Evolutionary conservation across 805 yeast genomes (phyloP), one percentile per base, ranked within the genome.

Genomic region (Wickerhamiella kurtzmanii): DNA sequence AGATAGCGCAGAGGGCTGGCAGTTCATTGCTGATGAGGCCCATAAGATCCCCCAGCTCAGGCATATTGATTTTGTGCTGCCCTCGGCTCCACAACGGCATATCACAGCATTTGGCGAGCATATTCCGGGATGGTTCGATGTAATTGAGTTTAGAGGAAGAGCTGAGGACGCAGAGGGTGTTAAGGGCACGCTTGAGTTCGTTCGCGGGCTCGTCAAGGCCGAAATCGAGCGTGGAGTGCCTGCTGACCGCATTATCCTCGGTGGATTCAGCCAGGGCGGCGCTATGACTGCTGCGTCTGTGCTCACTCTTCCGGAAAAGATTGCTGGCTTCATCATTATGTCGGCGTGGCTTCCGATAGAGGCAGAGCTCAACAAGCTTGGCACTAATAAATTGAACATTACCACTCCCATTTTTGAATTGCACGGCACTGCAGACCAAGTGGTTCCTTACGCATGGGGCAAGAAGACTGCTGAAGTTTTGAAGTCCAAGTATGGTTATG

Each of bases 231-330:
- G 49, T 5, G 72, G 72, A 4, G 59, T 66, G 20, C 59, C 66
- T 5, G 48, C 67, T 11, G 55, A 59, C 35, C 75, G 82, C 45
- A 82, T 92, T 42, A 68, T 92, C n/a, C 68, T 92, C 48, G 97
- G 97, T 35, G 98, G 98, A 0, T 92, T 92, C 61, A 81, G 94
- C 3, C 98, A 92, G 65, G 98, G 98, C 47, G 94, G 86, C 43
- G 87, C 94, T 1, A 50, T 89, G 9, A 66, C 92, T 1, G 66
- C 83, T 49, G 60, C 58, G 21, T 50, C 61, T 5, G 52, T 62
- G 1, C 35, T 56, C 17, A 53, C 58, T 2, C 41, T 51, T 5
- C 9, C n/a, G 4, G 60, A 66, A 47, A 82, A 81, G 57, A 67
- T 88, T 18, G 97, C 83, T 6, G 97, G 95, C 1, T 70, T 83